phyloP scores from a whole-genome alignment of 495 filamentous ascomycete genomes.

The Cenococcum geophilum region DNA sequence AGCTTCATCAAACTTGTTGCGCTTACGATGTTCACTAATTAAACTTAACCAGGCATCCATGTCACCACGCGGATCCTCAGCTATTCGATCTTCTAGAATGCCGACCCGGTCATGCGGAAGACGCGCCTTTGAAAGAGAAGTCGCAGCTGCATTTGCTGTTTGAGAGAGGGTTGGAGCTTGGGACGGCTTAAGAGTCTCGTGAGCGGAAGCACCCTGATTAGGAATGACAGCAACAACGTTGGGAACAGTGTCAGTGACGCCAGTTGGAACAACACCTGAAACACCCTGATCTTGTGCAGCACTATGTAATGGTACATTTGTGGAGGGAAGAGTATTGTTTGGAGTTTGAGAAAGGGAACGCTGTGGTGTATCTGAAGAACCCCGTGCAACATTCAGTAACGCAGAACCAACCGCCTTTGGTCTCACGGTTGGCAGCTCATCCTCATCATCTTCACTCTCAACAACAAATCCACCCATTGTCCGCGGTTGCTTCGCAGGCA shows the following conservation, averaged over 20 bases:
- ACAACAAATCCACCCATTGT: constrained; percentile 75
- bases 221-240: constrained; percentile 41
- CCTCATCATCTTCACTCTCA: constrained; percentile 52
- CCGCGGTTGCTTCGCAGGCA: constrained; percentile 49
- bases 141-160: constrained; percentile 15
- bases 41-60: constrained; percentile 81
- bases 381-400: constrained; percentile 29
- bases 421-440: constrained; percentile 46
- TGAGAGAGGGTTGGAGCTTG: constrained; percentile 14
- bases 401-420: constrained; percentile 29
- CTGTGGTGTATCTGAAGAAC: constrained; percentile 33
- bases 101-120: constrained; percentile 73
- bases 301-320: constrained; percentile 54
- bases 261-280: constrained; percentile 48
- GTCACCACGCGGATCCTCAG: constrained; percentile 86
- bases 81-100: constrained; percentile 81
- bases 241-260: constrained; percentile 41
- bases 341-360: constrained; percentile 51
- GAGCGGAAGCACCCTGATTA: constrained; percentile 20
- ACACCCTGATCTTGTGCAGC: constrained; percentile 49
- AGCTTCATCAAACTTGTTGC: constrained; percentile 73
- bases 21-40: constrained; percentile 76
- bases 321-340: constrained; percentile 52
- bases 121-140: constrained; percentile 45
- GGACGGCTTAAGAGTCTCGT: constrained; percentile 27